phyloP scores from a whole-genome alignment of 1,284 basidiomycete genomes.

The Cryptococcus floricola region DNA sequence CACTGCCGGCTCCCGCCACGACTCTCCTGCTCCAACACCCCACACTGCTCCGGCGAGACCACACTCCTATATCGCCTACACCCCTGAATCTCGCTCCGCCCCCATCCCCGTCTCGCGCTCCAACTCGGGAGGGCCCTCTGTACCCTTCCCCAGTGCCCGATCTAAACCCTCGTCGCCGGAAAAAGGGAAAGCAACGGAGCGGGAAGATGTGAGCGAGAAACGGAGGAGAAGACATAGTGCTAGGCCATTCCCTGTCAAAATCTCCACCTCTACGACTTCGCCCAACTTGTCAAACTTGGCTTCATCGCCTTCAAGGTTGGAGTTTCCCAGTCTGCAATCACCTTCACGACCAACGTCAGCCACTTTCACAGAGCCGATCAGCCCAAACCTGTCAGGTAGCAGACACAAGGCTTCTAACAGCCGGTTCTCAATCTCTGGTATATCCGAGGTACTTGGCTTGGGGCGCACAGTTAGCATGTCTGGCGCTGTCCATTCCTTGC shows the following conservation, averaged over 20 bases:
- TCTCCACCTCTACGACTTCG: constrained; percentile 1
- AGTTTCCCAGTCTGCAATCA: constrained; percentile 37
- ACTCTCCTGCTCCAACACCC: not conserved
- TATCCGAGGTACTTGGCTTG: constrained; percentile 36
- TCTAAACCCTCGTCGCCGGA: not conserved
- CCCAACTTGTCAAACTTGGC: constrained; percentile 1
- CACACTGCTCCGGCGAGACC: constrained; percentile 2
- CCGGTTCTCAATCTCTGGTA: constrained; percentile 36
- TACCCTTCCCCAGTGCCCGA: constrained; percentile 6
- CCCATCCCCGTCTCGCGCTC: not conserved
- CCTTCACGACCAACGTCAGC: constrained; percentile 35
- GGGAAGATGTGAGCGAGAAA: not conserved
- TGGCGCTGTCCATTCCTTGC: constrained; percentile 32
- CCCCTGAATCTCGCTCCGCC: not conserved
- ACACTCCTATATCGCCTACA: constrained; percentile 26
- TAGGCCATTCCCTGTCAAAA: constrained; percentile 8
- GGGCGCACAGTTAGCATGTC: constrained; percentile 21
- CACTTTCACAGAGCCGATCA: constrained; percentile 33
- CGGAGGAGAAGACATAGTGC: not conserved
- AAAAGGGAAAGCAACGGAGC: not conserved
- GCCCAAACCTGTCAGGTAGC: constrained; percentile 20
- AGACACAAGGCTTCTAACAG: constrained; percentile 23
- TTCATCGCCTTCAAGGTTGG: constrained; percentile 18
- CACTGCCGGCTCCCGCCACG: constrained; percentile 15
- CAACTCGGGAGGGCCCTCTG: not conserved